Percentiles rank a stretch among this genome's conserved stretches.
phyloP scores from a whole-genome alignment of 2,329 filamentous ascomycete species.

The Parastagonospora avenae region DNA sequence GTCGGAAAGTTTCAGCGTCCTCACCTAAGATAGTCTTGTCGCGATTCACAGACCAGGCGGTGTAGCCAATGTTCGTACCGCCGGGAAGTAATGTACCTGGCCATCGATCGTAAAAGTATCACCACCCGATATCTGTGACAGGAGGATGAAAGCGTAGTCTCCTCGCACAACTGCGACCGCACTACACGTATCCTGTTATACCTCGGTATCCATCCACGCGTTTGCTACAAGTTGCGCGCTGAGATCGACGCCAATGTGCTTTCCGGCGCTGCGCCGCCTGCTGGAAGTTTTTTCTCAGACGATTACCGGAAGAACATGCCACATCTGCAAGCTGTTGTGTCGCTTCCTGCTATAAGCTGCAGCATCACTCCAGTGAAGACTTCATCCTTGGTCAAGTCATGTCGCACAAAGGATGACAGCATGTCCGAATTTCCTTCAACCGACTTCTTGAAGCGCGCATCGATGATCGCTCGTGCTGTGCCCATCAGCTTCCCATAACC shows the following conservation, averaged over 20 bases:
- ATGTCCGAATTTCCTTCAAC: slow-evolving; percentile 56
- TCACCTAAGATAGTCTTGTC: slow-evolving; percentile 32
- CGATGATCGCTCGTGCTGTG: slow-evolving; percentile 22
- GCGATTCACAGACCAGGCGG: slow-evolving; percentile 22
- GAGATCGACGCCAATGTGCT: slow-evolving; percentile 52
- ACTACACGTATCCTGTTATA: slow-evolving; percentile 59
- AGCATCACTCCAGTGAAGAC: slow-evolving; percentile 49
- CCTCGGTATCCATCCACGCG: slow-evolving; percentile 54
- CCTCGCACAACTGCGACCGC: slow-evolving; percentile 56
- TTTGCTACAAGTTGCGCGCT: slow-evolving; percentile 50
- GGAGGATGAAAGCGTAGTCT: slow-evolving; percentile 49
- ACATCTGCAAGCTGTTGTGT: slow-evolving; percentile 60
- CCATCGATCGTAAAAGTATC: slow-evolving; percentile 29
- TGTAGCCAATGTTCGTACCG: slow-evolving; percentile 34
- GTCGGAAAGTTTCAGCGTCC: slow-evolving; percentile 53
- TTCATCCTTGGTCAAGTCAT: slow-evolving; percentile 48
- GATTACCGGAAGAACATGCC: slow-evolving; percentile 43
- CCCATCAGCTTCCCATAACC: slow-evolving; percentile 31
- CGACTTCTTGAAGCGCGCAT: slow-evolving; percentile 35
- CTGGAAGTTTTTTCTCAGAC: slow-evolving; percentile 53
- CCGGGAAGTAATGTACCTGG: slow-evolving; percentile 28
- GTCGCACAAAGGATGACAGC: slow-evolving; percentile 57
- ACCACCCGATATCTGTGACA: slow-evolving; percentile 31
- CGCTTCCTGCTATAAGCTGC: slow-evolving; percentile 60
- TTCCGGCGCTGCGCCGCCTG: slow-evolving; percentile 15